These are phyloP conservation scores for Ophiostoma ips DNA, from an alignment of 2,329 filamentous ascomycete species.

Conservation along the genomic window DNA sequence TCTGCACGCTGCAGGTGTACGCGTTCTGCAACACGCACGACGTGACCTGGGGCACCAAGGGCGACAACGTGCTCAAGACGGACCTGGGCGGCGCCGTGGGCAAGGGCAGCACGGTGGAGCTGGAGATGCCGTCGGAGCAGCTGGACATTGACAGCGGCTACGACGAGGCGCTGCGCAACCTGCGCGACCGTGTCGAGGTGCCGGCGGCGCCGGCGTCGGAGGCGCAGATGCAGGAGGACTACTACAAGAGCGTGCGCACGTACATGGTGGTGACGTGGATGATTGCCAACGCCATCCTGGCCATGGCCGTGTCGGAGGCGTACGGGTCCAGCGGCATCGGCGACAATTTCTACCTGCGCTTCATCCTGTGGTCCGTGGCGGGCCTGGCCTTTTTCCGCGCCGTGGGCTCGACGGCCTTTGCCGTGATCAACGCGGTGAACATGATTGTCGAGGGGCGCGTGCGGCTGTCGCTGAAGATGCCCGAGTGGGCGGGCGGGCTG, in stretches of 20 bases:
- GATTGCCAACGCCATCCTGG: conserved; percentile 77
- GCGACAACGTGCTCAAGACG: conserved; percentile 87
- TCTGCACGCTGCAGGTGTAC: conserved; percentile 95
- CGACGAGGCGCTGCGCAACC: conserved; percentile 89
- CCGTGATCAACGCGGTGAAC: conserved; percentile 71
- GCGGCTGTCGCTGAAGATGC: conserved; percentile 40
- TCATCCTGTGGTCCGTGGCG: conserved; percentile 88
- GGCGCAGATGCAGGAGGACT: conserved; percentile 86
- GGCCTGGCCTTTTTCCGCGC: conserved; percentile 77
- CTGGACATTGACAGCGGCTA: conserved; percentile 97
- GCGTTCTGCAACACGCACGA: conserved; percentile 98
- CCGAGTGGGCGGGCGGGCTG: conserved; percentile 34
- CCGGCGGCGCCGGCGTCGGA: conserved; percentile 48
- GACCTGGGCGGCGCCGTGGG: conserved; percentile 79
- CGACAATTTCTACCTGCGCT: conserved; percentile 78
- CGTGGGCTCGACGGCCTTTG: conserved; percentile 66
- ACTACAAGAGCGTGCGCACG: conserved; percentile 91
- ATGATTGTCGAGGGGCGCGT: conserved; percentile 77
- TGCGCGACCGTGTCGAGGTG: conserved; percentile 84
- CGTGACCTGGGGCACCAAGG: conserved; percentile 81
- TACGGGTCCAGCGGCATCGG: conserved; percentile 60
- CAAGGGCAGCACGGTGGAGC: conserved; percentile 63
- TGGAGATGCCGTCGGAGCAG: conserved; percentile 97
- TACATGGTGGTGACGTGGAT: conserved; percentile 98
- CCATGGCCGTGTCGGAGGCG: conserved; percentile 82